Percentiles rank a stretch among this genome's conserved stretches.
phyloP scores from a whole-genome alignment of 2,329 filamentous ascomycete genomes.

The Ceratocystis diversiconidia region DNA sequence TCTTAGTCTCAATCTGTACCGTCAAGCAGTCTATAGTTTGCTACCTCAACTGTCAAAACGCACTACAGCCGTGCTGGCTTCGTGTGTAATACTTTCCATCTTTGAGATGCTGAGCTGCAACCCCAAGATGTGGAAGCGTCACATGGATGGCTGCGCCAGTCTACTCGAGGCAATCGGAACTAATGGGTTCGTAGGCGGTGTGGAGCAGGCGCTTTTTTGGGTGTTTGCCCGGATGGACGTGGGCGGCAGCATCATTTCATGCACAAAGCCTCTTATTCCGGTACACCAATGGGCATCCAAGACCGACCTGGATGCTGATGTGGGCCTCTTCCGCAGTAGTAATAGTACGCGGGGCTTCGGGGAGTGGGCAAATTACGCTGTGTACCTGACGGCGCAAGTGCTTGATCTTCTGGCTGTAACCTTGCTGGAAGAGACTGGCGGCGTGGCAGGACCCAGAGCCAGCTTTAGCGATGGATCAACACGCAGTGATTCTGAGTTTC shows the following conservation, averaged over 20 bases:
- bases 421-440: slow-evolving; percentile 18
- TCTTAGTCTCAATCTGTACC: slow-evolving; percentile 34
- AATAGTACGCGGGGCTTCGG: slow-evolving; percentile 26
- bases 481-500: slow-evolving; percentile 22
- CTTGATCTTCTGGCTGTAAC: slow-evolving; percentile 27
- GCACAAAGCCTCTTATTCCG: slow-evolving; percentile 36
- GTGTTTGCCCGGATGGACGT: slow-evolving; percentile 42
- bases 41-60: slow-evolving; percentile 34
- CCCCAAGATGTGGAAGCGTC: slow-evolving; percentile 36
- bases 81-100: slow-evolving; percentile 39
- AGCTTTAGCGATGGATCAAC: slow-evolving; percentile 13
- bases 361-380: slow-evolving; percentile 37
- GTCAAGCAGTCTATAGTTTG: slow-evolving; percentile 36
- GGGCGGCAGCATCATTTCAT: slow-evolving; percentile 38
- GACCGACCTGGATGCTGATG: slow-evolving; percentile 24
- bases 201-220: slow-evolving; percentile 40
- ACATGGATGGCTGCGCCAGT: slow-evolving; percentile 38
- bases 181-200: slow-evolving; percentile 35
- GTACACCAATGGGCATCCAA: slow-evolving; percentile 32
- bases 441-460: slow-evolving; percentile 9
- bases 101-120: slow-evolving; percentile 39
- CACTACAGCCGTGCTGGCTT: slow-evolving; percentile 36
- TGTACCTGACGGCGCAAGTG: slow-evolving; percentile 34
- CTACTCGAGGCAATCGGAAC: slow-evolving; percentile 37
- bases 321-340: slow-evolving; percentile 26